Conservation (phyloP, 164 flowering plant genomes). For the Paratinospora sagittata region DNA sequence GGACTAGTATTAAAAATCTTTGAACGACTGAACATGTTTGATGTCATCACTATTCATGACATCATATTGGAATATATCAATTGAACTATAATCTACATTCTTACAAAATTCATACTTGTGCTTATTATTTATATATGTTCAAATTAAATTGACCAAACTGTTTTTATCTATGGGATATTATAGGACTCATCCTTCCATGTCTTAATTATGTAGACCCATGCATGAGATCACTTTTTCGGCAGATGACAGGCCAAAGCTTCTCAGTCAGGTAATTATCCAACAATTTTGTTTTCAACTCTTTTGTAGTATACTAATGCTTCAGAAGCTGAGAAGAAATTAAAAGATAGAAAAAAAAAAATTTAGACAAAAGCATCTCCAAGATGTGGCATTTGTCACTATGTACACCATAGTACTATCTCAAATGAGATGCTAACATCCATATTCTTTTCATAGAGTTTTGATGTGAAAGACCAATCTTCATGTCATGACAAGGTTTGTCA, state of each 20-base stretch:
- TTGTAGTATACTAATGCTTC: background rate
- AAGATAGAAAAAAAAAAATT: background rate
- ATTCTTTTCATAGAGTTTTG: background rate
- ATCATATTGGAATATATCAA: background rate
- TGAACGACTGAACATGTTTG: background rate
- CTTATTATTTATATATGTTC: background rate
- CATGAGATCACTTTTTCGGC: conserved; percentile 38
- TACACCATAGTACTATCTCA: background rate
- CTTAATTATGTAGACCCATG: conserved; percentile 30
- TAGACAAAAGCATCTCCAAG: background rate
- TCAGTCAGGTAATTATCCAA: conserved; percentile 26
- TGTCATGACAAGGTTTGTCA: background rate
- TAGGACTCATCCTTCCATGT: background rate
- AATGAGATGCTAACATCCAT: background rate
- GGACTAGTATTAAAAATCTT: background rate
- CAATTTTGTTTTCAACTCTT: background rate
- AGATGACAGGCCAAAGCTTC: conserved; percentile 35
- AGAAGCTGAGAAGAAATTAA: too few species aligned
- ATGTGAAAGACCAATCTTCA: background rate
- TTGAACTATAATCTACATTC: background rate
- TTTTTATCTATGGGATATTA: background rate
- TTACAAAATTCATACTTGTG: background rate
- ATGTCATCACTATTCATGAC: background rate
- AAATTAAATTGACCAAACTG: background rate
- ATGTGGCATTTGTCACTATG: background rate